A percentile compares a stretch with the other conserved stretches of the same genome.
These are phyloP conservation scores for Rutidosis leptorrhynchoides DNA, from an alignment of 129 eudicot genomes.

Conservation along the genomic window DNA sequence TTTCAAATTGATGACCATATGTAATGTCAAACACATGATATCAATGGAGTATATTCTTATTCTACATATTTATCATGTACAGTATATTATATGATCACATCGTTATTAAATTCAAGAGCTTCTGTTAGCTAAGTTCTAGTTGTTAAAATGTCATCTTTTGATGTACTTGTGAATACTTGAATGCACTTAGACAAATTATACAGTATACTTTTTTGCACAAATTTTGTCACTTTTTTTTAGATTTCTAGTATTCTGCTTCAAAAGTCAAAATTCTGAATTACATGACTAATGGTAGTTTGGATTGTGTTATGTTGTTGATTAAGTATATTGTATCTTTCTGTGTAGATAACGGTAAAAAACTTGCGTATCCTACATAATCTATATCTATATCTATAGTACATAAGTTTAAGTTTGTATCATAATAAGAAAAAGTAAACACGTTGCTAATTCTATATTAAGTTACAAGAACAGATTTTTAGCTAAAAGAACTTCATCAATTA, in stretches of 20 bases:
- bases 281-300: neutral
- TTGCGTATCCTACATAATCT: neutral
- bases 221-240: neutral
- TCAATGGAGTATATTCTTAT: too few relatives aligned
- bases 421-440: neutral
- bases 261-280: slow-evolving; percentile 14
- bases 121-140: neutral
- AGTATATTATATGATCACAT: neutral
- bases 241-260: neutral
- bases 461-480: slow-evolving; percentile 14
- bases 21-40: slow-evolving; percentile 8
- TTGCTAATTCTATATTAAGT: slow-evolving; percentile 17
- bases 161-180: slow-evolving; percentile 23
- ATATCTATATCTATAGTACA: slow-evolving; percentile 19
- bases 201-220: neutral
- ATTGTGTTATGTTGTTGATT: slow-evolving; percentile 16
- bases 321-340: neutral
- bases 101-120: neutral
- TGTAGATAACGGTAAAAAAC: neutral
- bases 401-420: neutral
- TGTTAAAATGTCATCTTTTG: slow-evolving; percentile 5
- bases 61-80: neutral
- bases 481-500: slow-evolving; percentile 22
- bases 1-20: neutral
- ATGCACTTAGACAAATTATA: neutral